A percentile compares a stretch with the other conserved stretches of the same genome.
These are phyloP conservation scores for Chlorociboria aeruginascens DNA, from an alignment of 495 filamentous ascomycete species.

Conservation along the genomic window DNA sequence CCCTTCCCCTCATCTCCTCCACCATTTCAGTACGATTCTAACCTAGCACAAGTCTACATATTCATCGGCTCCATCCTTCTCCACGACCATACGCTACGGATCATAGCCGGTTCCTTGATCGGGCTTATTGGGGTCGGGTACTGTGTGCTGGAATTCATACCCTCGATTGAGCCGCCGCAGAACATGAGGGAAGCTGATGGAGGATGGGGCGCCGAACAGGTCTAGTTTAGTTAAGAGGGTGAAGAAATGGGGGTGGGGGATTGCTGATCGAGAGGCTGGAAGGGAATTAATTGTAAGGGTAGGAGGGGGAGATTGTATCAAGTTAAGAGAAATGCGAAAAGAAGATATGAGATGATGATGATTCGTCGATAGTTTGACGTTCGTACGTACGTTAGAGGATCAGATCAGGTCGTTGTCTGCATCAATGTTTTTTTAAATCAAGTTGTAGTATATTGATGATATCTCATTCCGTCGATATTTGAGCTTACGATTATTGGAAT, in stretches of 20 bases:
- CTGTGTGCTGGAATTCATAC: slow-evolving; percentile 79
- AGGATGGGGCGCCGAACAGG: slow-evolving; percentile 75
- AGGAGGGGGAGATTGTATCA: too few species aligned
- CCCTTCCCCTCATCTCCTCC: not conserved
- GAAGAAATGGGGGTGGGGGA: not conserved
- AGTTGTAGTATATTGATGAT: too few species aligned
- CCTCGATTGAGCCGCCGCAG: slow-evolving; percentile 89
- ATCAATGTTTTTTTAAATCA: too few species aligned
- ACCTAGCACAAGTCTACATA: slow-evolving; percentile 66
- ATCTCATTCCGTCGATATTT: too few species aligned
- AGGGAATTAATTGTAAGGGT: too few species aligned
- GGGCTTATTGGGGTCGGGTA: slow-evolving; percentile 70
- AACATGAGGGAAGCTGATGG: slow-evolving; percentile 83
- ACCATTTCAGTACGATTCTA: not conserved
- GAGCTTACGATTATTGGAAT: too few species aligned
- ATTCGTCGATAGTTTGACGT: too few species aligned
- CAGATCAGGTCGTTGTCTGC: too few species aligned
- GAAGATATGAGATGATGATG: too few species aligned
- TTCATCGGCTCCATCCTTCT: slow-evolving; percentile 83
- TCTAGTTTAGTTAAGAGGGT: slow-evolving; percentile 1
- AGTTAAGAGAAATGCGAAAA: too few species aligned
- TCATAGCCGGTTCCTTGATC: slow-evolving; percentile 59
- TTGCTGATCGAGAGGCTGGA: too few species aligned
- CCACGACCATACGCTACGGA: slow-evolving; percentile 41
- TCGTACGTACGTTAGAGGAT: too few species aligned